Conservation (phyloP, 2,329 filamentous ascomycete genomes). For the Aspergillus costaricaensis region DNA sequence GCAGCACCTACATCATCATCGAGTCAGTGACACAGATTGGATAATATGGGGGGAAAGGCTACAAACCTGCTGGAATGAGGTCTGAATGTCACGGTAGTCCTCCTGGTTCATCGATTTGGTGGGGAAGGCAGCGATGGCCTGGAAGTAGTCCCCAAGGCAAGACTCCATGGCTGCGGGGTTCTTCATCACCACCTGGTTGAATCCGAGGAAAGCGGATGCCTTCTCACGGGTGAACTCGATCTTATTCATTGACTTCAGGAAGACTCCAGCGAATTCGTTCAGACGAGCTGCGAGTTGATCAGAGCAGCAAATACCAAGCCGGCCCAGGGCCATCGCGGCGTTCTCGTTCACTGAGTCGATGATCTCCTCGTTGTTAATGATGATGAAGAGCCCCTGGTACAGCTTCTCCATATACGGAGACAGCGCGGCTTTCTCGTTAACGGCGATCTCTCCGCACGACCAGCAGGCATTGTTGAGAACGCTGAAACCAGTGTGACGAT, state of each 20-base stretch:
- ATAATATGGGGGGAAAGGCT: not conserved
- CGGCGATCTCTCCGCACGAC: constrained; percentile 89
- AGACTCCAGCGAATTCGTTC: constrained; percentile 75
- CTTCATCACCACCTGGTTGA: constrained; percentile 77
- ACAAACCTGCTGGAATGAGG: constrained; percentile 75
- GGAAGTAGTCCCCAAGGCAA: constrained; percentile 78
- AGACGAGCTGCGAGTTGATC: constrained; percentile 77
- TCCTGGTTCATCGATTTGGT: constrained; percentile 64
- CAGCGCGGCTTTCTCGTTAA: constrained; percentile 73
- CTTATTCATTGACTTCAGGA: constrained; percentile 77
- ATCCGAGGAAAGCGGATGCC: constrained; percentile 87
- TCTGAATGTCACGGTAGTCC: constrained; percentile 61
- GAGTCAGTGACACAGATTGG: not conserved
- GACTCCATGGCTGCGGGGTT: constrained; percentile 94
- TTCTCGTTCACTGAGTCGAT: constrained; percentile 90
- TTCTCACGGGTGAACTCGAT: constrained; percentile 92
- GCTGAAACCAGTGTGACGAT: constrained; percentile 81
- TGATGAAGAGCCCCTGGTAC: constrained; percentile 74
- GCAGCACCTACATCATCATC: constrained; percentile 38
- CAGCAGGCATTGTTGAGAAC: constrained; percentile 98
- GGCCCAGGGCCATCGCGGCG: constrained; percentile 86
- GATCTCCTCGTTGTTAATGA: constrained; percentile 81
- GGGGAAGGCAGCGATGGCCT: constrained; percentile 72
- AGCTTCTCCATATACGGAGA: constrained; percentile 74
- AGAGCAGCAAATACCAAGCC: constrained; percentile 77